Percentiles rank a stretch among this genome's conserved stretches.
Conservation (phyloP, 75 land plant genomes). For the Selaginella tamariscina region DNA sequence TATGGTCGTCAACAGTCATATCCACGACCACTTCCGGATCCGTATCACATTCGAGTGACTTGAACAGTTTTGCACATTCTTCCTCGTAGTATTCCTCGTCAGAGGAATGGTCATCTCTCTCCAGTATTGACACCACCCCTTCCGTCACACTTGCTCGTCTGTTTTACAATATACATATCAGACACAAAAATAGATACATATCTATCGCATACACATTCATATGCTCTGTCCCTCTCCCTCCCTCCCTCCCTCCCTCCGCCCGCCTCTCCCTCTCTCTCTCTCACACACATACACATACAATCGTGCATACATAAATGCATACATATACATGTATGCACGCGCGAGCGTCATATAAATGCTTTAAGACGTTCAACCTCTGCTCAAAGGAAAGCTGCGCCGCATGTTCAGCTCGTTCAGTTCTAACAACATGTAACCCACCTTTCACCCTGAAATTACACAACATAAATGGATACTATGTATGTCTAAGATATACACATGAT, state of each 20-base stretch:
- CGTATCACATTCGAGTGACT: slow-evolving; percentile 48
- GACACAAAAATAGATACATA: neutral
- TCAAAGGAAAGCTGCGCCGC: slow-evolving; percentile 26
- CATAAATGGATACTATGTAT: no score
- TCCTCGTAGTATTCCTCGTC: slow-evolving; percentile 13
- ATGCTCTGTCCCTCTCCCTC: no score
- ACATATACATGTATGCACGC: neutral
- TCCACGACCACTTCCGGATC: slow-evolving; percentile 74
- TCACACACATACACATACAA: no score
- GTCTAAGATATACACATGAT: no score
- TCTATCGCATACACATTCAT: no score
- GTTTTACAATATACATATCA: neutral
- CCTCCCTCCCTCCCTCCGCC: no score
- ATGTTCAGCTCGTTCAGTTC: slow-evolving; percentile 49
- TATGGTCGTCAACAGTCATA: slow-evolving; percentile 57
- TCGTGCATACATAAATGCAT: no score
- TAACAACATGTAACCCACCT: slow-evolving; percentile 34
- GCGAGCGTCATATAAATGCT: no score
- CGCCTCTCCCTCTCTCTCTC: no score
- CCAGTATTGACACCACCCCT: neutral
- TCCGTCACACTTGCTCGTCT: neutral
- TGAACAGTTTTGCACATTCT: slow-evolving; percentile 55
- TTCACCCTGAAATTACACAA: slow-evolving; percentile 35
- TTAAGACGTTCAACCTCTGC: slow-evolving; percentile 54
- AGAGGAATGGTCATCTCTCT: neutral